phyloP scores from a whole-genome alignment of 768 basidiomycete species.

The Tricholoma saponaceum region DNA sequence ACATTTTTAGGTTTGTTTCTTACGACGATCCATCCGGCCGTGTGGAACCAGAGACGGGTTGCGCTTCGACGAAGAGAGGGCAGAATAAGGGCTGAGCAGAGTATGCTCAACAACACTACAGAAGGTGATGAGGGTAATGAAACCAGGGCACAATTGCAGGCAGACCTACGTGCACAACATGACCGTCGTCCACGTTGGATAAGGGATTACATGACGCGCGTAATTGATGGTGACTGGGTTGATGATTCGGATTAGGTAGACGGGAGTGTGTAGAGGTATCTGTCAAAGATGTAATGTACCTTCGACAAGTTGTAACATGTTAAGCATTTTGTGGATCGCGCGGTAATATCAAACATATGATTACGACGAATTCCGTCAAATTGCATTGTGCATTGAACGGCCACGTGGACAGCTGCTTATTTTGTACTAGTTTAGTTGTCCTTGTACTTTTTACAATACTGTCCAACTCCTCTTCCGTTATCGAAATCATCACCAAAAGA shows the following conservation, averaged over 20 bases:
- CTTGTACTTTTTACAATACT: constrained; percentile 2
- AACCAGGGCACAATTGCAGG: constrained; percentile 32
- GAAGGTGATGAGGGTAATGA: constrained; percentile 25
- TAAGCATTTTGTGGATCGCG: too few relatives aligned
- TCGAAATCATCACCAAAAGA: constrained; percentile 7
- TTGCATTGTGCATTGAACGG: neutral
- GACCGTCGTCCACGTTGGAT: constrained; percentile 58
- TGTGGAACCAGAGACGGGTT: constrained; percentile 64
- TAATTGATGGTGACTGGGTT: constrained; percentile 61
- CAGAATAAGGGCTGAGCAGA: constrained; percentile 61
- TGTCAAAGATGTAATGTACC: constrained; percentile 16
- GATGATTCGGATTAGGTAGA: constrained; percentile 52
- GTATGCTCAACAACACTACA: constrained; percentile 31
- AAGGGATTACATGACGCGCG: constrained; percentile 58
- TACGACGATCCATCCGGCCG: constrained; percentile 65
- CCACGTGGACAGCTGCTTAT: neutral
- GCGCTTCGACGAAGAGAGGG: constrained; percentile 63
- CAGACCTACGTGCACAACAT: constrained; percentile 45
- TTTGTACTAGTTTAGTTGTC: neutral
- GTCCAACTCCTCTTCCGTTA: neutral
- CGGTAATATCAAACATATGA: too few relatives aligned
- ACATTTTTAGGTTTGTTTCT: constrained; percentile 56
- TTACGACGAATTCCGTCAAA: too few relatives aligned
- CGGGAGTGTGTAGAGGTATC: constrained; percentile 15
- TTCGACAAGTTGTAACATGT: neutral